phyloP scores from a whole-genome alignment of 441 rosid species.

The Pelargonium cotyledonis region DNA sequence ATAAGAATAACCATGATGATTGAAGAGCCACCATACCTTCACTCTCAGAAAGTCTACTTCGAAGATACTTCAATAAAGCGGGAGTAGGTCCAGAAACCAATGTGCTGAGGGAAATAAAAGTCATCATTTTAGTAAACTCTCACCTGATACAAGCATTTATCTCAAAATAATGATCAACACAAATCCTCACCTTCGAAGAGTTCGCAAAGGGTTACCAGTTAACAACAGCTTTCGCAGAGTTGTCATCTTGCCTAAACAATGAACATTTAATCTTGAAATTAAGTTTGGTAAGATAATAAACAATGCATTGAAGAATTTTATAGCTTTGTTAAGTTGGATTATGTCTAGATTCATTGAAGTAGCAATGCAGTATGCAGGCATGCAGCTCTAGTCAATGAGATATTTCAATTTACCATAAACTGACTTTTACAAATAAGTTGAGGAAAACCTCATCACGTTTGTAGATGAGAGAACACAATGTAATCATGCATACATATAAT shows the following conservation, averaged over 20 bases:
- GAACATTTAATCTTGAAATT: neutral
- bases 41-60: slow-evolving; percentile 68
- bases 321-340: neutral
- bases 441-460: neutral
- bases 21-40: slow-evolving; percentile 40
- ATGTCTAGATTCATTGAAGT: neutral
- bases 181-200: slow-evolving; percentile 67
- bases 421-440: neutral
- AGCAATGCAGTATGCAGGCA: neutral
- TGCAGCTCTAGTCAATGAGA: neutral
- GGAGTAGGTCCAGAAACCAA: slow-evolving; percentile 88
- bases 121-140: slow-evolving; percentile 14
- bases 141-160: slow-evolving; percentile 17
- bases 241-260: slow-evolving; percentile 70
- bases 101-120: slow-evolving; percentile 41
- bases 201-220: slow-evolving; percentile 78
- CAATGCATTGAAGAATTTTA: neutral
- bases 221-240: slow-evolving; percentile 72
- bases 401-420: neutral
- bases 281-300: neutral
- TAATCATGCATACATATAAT: neutral
- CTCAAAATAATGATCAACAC: slow-evolving; percentile 15
- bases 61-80: slow-evolving; percentile 71
- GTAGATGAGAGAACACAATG: neutral
- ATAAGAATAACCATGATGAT: neutral